Evolutionary conservation across 2,329 filamentous ascomycete genomes (phyloP), one percentile per base, ranked within the genome.

Genomic region (Monilinia laxa): DNA sequence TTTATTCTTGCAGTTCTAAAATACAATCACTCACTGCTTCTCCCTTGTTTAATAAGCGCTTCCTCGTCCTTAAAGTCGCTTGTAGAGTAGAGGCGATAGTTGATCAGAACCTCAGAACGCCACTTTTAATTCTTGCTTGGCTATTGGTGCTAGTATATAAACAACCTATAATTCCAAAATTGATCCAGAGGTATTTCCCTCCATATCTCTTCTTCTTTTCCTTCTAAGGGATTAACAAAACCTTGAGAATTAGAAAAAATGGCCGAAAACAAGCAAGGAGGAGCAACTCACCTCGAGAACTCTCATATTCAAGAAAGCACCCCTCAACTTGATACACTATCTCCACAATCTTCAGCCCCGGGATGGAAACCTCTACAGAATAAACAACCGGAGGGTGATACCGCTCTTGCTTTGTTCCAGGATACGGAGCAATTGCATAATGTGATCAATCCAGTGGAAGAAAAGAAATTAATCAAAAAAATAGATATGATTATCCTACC

Each of bases 401-500:
- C 55, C 4, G 55, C 55, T 31, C 55, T 58, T 58, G 55, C 55
- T 45, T 58, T 58, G 16, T 63, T 63, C 3, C 60, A 47, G 16
- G 49, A 31, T 12, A 55, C 35, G 10, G 60, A 55, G 45, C 60
- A 63, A 18, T 55, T 63, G 16, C 51, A 63, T 45, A 23, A 55
- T 23, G 51, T 35, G 12, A 47, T 63, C 52, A 25, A 63, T 35
- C 38, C 51, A 1, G 60, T 31, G 0, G 23, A 63, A 45, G 60
- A 63, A 20, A 45, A 18, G 14, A 55, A 35, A 11, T 23, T 63
- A 9, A 55, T 63, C 12, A 55, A 45, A 28, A 63, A 63, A n/a
- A 55, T 63, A 16, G 60, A 63, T 45, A 54, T 63, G 60, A 38
- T 45, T 16, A 63, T 63, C 18, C 28, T 63, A 18, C 60, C 60